Base-by-base conservation (phyloP, 257 asterid genomes). In the Penstemon newberryi region DNA sequence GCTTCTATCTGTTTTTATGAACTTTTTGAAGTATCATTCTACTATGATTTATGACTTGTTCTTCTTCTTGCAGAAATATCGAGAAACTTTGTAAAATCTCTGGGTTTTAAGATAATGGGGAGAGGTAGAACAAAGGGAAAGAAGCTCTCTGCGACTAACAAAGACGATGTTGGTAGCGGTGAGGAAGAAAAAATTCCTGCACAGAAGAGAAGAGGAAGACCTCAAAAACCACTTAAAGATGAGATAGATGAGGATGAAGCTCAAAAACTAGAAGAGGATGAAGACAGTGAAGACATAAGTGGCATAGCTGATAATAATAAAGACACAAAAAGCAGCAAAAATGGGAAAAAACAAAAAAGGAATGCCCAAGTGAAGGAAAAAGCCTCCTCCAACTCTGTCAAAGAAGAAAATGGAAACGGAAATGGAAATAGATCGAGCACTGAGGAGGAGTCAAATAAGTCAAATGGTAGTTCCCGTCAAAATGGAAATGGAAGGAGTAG, bases 171-270 rank as follows among this genome's bases (percentile, higher is more conserved):
- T 63, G 83, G 65, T 39, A 81, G 86, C 47, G 84, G 79, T 0
- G 84, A 84, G 69, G 89, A 84, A 74, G 89, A 80, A 49, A 81
- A 81, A 39, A 69, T 84, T 49, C 89, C 83, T 18, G 70, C 78
- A 2, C 89, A 79, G 70, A 84, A 81, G 81, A 78, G 80, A 70
- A 78, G 86, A 74, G 89, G 89, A 66, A 71, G 89, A 66, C 86
- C 89, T 18, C 80, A 71, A 65, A 84, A 84, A 69, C 47, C 82
- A 65, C 74, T 71, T 33, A 81, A 71, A 66, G 78, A 76, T 7
- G 83, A 81, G 66, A 57, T 74, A 18, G 81, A 81, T 1, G 84
- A 84, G 5, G 78, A 77, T 15, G 82, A 67, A 57, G 62, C 72
- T 60, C 78, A 65, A 25, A 79, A 73, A 61, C 45, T 74, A 59